Evolutionary conservation across 306 rosid genomes (phyloP).

Genomic region (Prunus kanzakura): DNA sequence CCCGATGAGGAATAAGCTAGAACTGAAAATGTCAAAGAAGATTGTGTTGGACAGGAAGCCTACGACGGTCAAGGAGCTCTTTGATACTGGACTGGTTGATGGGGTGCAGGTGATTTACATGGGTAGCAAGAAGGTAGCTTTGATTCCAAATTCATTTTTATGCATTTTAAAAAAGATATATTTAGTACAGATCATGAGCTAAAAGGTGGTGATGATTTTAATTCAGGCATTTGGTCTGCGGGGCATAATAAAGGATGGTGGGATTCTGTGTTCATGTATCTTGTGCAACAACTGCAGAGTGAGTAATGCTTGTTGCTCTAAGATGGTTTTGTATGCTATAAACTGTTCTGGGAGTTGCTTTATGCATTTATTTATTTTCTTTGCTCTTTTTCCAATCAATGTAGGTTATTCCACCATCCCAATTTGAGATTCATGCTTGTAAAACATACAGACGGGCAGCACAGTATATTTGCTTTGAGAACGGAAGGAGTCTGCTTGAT

Average conservation of each 20-base stretch:
- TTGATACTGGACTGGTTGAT: conserved; percentile 91
- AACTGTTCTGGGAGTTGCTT: neutral
- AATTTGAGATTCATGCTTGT: conserved; percentile 98
- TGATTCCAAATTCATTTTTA: conserved; percentile 5
- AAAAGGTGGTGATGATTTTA: conserved; percentile 17
- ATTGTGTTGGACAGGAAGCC: conserved; percentile 54
- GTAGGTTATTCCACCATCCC: conserved; percentile 89
- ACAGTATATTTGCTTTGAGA: conserved; percentile 88
- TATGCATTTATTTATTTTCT: conserved; percentile 19
- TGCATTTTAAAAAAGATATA: neutral
- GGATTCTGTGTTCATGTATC: conserved; percentile 79
- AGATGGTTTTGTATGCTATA: neutral
- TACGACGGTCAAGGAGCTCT: conserved; percentile 76
- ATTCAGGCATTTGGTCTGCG: conserved; percentile 75
- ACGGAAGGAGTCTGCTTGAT: conserved; percentile 92
- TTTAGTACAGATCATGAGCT: conserved; percentile 5
- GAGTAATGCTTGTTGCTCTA: conserved; percentile 28
- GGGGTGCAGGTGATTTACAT: conserved; percentile 84
- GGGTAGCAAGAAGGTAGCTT: conserved; percentile 78
- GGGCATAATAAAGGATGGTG: conserved; percentile 77
- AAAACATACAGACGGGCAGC: conserved; percentile 89
- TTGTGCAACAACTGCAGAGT: conserved; percentile 78
- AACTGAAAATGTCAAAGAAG: conserved; percentile 70
- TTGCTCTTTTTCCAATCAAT: conserved; percentile 19
- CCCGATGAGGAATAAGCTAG: conserved; percentile 44